Base-by-base conservation (phyloP, 2,329 filamentous ascomycete species). In the Geosmithia putterillii region DNA sequence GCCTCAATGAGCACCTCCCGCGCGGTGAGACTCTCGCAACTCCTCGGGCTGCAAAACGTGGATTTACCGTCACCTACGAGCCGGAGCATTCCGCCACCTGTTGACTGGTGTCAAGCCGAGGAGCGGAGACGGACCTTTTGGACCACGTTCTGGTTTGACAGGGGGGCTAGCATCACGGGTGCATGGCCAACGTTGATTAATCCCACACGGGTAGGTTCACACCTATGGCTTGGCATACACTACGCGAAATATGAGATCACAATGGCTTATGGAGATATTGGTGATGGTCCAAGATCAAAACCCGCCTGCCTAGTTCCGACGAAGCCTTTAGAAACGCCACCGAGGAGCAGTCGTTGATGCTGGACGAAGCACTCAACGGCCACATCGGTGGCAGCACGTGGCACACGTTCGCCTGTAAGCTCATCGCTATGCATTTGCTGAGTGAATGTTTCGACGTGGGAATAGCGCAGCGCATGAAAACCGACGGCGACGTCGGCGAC, bases 131-230 rank as follows among this genome's bases (percentile, higher is more conserved):
- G 88, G 47, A 81, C 83, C 0, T 88, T 94, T 51, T 95, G 88
- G 88, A 73, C 79, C 52, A 71, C 78, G 1, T 94, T 88, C 52
- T 83, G 79, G 51, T 69, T 81, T 25, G 88, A 95, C 57, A 75
- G 84, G 39, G 88, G 89, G 60, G 80, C 83, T 2, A 88, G 83
- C 54, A 83, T 89, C 39, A 87, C 85, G 14, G 92, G 86, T 3
- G 86, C 86, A 2, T 94, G 88, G 88, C 87, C 88, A 0, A 81
- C 85, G 67, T 66, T 78, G 10, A 77, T 94, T 37, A 81, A 94
- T 50, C 75, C 85, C 48, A 66, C 65, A 55, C 83, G 89, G 49
- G 72, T 70, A 50, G 49, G 59, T 35, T 6, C 12, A 2, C 7
- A n/a, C 2, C n/a, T n/a, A 22, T 14, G 3, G 28, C 28, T 34